Evolutionary conservation across 2,329 filamentous ascomycete genomes (phyloP).

Genomic region (Purpureocillium takamizusanense): DNA sequence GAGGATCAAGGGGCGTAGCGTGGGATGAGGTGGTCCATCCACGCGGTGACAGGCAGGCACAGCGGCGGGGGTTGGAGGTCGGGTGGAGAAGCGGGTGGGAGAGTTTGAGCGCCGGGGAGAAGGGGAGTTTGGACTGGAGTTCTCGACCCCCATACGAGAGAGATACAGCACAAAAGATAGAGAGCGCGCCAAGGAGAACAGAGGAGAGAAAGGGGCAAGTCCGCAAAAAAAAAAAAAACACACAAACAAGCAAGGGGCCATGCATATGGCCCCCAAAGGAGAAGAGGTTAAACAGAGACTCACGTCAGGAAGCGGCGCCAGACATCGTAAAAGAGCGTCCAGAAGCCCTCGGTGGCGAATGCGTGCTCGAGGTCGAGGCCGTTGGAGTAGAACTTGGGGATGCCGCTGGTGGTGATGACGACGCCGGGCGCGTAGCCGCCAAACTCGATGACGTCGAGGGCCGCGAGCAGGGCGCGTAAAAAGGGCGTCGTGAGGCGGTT

Average conservation of each 20-base stretch:
- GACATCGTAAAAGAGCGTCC: conserved; percentile 52
- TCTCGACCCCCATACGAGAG: too few relatives aligned
- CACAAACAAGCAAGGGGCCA: too few relatives aligned
- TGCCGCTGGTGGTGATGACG: conserved; percentile 65
- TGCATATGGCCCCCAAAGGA: too few relatives aligned
- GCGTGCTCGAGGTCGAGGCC: conserved; percentile 69
- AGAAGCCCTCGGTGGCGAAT: conserved; percentile 50
- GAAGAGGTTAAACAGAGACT: too few relatives aligned
- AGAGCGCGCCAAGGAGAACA: not conserved
- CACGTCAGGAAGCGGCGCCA: conserved; percentile 48
- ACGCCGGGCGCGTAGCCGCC: conserved; percentile 57
- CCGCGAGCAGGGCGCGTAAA: conserved; percentile 56
- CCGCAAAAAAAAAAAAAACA: too few relatives aligned
- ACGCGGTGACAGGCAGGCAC: too few relatives aligned
- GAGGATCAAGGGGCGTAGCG: too few relatives aligned
- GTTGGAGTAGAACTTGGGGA: conserved; percentile 75
- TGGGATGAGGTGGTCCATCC: too few relatives aligned
- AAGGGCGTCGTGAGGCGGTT: conserved; percentile 66
- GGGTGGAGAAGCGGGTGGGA: too few relatives aligned
- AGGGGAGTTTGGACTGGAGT: too few relatives aligned
- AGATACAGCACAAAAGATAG: conserved; percentile 11
- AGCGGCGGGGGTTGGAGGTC: not conserved
- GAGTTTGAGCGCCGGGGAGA: too few relatives aligned
- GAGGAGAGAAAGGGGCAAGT: too few relatives aligned
- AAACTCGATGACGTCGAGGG: conserved; percentile 68